phyloP scores from a whole-genome alignment of 2,329 filamentous ascomycete genomes.

The Macrophomina tecta region DNA sequence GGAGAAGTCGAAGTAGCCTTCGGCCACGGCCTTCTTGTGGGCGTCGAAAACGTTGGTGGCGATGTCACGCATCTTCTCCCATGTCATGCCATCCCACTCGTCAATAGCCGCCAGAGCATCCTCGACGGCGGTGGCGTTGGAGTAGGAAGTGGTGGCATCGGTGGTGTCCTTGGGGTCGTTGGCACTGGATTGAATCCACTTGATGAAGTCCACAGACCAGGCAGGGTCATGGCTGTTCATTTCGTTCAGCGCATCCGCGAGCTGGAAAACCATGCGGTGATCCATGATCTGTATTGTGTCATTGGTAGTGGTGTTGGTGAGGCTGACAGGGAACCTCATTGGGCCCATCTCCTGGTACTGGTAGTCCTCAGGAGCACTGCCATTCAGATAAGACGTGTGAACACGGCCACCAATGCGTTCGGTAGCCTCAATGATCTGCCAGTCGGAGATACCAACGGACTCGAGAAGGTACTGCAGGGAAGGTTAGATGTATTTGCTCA shows the following conservation, averaged over 20 bases:
- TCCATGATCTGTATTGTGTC: conserved; percentile 66
- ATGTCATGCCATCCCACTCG: conserved; percentile 42
- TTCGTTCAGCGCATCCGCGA: conserved; percentile 65
- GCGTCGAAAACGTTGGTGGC: conserved; percentile 57
- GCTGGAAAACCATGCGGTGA: conserved; percentile 69
- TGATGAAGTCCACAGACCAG: conserved; percentile 65
- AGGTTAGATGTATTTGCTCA: neutral
- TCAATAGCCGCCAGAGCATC: conserved; percentile 49
- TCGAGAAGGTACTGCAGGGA: conserved; percentile 46
- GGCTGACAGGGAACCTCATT: conserved; percentile 66
- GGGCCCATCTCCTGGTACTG: conserved; percentile 72
- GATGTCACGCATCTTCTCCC: conserved; percentile 41
- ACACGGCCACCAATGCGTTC: conserved; percentile 68
- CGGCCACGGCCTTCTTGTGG: conserved; percentile 60
- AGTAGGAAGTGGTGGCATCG: conserved; percentile 35
- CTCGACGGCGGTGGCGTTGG: conserved; percentile 43
- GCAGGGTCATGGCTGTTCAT: conserved; percentile 60
- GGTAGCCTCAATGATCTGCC: conserved; percentile 67
- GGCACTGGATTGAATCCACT: conserved; percentile 63
- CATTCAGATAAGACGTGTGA: conserved; percentile 67
- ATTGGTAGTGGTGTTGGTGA: conserved; percentile 58
- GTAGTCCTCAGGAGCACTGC: conserved; percentile 64
- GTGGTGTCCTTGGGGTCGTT: conserved; percentile 60
- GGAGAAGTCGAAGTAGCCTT: conserved; percentile 68
- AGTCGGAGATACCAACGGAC: conserved; percentile 64